Base-by-base conservation (phyloP, 1,284 basidiomycete genomes). In the Takashimella tepidaria region DNA sequence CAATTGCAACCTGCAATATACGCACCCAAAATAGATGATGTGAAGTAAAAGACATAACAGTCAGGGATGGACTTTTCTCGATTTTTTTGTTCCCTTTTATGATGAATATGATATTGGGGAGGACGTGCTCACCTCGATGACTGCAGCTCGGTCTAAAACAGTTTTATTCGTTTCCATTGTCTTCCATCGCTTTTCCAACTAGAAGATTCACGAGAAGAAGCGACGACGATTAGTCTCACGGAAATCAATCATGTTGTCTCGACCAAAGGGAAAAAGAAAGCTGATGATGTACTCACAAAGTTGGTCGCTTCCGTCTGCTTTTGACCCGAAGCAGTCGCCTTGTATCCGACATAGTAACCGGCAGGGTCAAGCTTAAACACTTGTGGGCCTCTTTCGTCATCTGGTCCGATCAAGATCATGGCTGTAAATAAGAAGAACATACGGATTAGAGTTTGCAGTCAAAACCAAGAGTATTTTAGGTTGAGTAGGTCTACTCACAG, bases 301-400 rank as follows among this genome's bases (percentile, higher is more conserved):
- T 98, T 98, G 84, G 93, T 97, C 3, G 92, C 92, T 72, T 99
- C 96, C 66, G 96, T 93, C 70, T 98, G 95, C 71, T 99, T 99
- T 75, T 95, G 90, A 1, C 96, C 96, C 1, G 92, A 86, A 0
- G 93, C 85, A 2, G 95, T 96, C 20, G 95, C 96, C 64, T 97
- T 92, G 81, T 95, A 98, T 1, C 96, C 96, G 44, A 97, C 90
- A 73, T 92, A 99, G 79, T 96, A 98, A 3, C 96, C 96, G 1
- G 96, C 96, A 5, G 96, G 96, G 73, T 99, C 96, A 55, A 98
- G 85, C 77, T 97, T 97, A 83, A 97, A 98, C 66, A 89, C 84
- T 76, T 97, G 95, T 12, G 96, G 93, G 16, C 90, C 90, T 45
- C 77, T 76, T 72, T 97, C 92, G 21, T 86, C 81, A 75, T 98